Base-by-base conservation (phyloP, 371 early-diverging fungal genomes). In the Capniomyces stellatus region DNA sequence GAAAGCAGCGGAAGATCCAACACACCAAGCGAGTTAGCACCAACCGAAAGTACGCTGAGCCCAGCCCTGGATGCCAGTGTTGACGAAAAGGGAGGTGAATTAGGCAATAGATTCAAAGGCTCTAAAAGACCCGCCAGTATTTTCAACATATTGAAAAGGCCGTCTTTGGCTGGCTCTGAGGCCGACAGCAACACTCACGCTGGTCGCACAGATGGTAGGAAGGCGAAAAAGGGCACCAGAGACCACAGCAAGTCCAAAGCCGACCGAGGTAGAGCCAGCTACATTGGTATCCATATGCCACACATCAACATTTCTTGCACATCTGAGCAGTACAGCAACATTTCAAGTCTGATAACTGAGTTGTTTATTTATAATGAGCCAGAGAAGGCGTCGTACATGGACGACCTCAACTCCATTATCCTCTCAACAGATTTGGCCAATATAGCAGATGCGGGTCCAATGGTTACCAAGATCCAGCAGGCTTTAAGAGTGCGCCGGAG, bases 281-380 rank as follows among this genome's bases (percentile, higher is more conserved):
- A 75, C 8, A 63, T 80, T 44, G 69, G 74, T 22, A 70, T 87
- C 29, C 73, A 75, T 49, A 72, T 87, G 59, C 83, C 85, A 0
- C 68, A 74, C 44, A 67, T 88, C 28, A 64, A 70, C 6, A 65
- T 88, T 21, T 75, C 77, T 1, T 80, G 76, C 24, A 79, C 80
- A 35, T 81, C 90, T 2, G 60, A 64, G 24, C 89, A 89, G 66
- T 89, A 81, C 63, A 65, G 74, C 35, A 71, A 78, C 2, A 64
- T 87, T 2, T 74, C 76, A 50, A 78, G 85, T 54, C 76, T 87
- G 13, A 79, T 87, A 40, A 74, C 72, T 0, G 82, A 87, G 53
- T 71, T 92, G 22, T 60, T 92, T 2, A 74, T 88, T 15, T 90
- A 87, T 58, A 78, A 76, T 25, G 89, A 89, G 52, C 87, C 90